Conservation (phyloP, 2,329 filamentous ascomycete genomes). For the Lasiodiplodia sp. region DNA sequence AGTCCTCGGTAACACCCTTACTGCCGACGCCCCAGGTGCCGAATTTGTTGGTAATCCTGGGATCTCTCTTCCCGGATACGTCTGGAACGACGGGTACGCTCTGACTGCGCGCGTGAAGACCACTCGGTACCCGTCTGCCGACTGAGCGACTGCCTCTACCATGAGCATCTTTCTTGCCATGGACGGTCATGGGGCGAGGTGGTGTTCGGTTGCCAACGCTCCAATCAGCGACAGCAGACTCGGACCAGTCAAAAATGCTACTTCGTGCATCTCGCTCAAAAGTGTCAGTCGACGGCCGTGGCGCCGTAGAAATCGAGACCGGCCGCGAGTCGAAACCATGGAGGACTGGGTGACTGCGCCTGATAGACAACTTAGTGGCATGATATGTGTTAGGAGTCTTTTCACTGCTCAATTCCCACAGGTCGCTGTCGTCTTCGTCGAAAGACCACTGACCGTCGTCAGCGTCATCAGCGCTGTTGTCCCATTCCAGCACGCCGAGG, state of each 20-base stretch:
- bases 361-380: conserved; percentile 42
- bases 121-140: conserved; percentile 71
- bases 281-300: conserved; percentile 37
- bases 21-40: conserved; percentile 83
- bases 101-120: conserved; percentile 78
- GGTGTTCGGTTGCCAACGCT: conserved; percentile 64
- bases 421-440: conserved; percentile 44
- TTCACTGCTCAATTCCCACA: conserved; percentile 49
- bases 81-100: conserved; percentile 78
- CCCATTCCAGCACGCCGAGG: conserved; percentile 50
- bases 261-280: conserved; percentile 59
- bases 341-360: conserved; percentile 43
- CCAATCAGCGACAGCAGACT: conserved; percentile 66
- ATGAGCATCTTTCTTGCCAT: conserved; percentile 77
- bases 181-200: conserved; percentile 75
- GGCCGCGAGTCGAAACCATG: conserved; percentile 44
- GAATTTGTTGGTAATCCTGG: conserved; percentile 71
- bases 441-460: conserved; percentile 52
- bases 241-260: conserved; percentile 81
- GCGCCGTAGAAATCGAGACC: background rate
- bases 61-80: conserved; percentile 58
- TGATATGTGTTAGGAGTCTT: conserved; percentile 41
- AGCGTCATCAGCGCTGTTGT: conserved; percentile 47
- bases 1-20: conserved; percentile 83
- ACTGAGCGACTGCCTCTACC: conserved; percentile 72